phyloP scores from a whole-genome alignment of 768 basidiomycete genomes.

The Rickenella mellea region DNA sequence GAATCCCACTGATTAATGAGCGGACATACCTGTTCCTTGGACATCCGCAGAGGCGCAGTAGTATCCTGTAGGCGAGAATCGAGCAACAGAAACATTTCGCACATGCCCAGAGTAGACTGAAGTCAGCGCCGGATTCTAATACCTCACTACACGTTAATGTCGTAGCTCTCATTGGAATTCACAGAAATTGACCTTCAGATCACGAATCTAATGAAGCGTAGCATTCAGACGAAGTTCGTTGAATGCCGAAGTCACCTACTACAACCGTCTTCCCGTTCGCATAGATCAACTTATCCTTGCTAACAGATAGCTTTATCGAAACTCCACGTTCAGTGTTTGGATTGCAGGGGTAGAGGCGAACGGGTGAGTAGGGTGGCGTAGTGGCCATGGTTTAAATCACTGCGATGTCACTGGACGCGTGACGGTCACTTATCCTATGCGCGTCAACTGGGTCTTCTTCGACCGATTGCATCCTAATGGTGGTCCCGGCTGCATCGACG shows the following conservation, averaged over 20 bases:
- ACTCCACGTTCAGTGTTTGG: slow-evolving; percentile 58
- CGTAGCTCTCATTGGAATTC: slow-evolving; percentile 3
- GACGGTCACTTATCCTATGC: too few species aligned
- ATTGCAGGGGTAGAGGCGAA: slow-evolving; percentile 59
- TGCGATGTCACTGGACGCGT: too few species aligned
- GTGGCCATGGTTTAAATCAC: too few species aligned
- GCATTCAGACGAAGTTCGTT: not conserved
- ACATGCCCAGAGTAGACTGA: slow-evolving; percentile 72
- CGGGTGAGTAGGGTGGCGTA: too few species aligned
- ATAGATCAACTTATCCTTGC: slow-evolving; percentile 78
- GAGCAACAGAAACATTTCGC: slow-evolving; percentile 79
- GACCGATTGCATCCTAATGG: too few species aligned
- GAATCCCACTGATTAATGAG: not conserved
- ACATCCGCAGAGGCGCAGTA: slow-evolving; percentile 91
- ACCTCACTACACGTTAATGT: slow-evolving; percentile 4
- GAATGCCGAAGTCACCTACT: slow-evolving; percentile 36
- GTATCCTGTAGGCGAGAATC: slow-evolving; percentile 87
- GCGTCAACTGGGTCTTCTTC: too few species aligned
- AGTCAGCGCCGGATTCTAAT: slow-evolving; percentile 56
- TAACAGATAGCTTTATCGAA: slow-evolving; percentile 63
- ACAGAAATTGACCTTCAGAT: slow-evolving; percentile 44
- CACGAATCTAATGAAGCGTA: slow-evolving; percentile 51
- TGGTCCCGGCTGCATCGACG: too few species aligned
- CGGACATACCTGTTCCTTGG: slow-evolving; percentile 59
- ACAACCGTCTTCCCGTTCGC: slow-evolving; percentile 78